Evolutionary conservation across 2,329 filamentous ascomycete species (phyloP).

Genomic region (Catunica adiposa): DNA sequence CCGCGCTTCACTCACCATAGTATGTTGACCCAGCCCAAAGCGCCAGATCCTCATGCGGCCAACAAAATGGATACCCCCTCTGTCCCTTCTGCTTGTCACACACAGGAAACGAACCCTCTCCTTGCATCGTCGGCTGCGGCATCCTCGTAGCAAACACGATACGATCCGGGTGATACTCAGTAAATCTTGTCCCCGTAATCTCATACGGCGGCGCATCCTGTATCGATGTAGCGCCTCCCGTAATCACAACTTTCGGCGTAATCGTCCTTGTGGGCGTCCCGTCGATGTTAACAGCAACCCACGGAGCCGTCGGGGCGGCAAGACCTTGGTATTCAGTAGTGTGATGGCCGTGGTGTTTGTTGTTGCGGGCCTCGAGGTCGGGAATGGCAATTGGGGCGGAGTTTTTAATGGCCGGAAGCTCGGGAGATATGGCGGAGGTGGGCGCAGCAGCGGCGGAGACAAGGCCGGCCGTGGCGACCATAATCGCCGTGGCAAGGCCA

Average conservation of each 20-base stretch:
- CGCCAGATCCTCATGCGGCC: slow-evolving; percentile 27
- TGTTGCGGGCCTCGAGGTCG: not conserved
- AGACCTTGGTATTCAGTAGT: slow-evolving; percentile 12
- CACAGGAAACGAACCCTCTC: slow-evolving; percentile 29
- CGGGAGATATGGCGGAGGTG: not conserved
- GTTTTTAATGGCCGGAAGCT: not conserved
- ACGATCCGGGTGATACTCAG: slow-evolving; percentile 22
- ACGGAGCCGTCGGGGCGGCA: slow-evolving; percentile 27
- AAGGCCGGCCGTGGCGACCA: not conserved
- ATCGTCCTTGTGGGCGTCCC: slow-evolving; percentile 29
- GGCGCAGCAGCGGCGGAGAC: slow-evolving; percentile 4
- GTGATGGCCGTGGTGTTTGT: not conserved
- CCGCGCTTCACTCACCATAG: slow-evolving; percentile 27
- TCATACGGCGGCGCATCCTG: slow-evolving; percentile 28
- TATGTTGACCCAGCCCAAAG: slow-evolving; percentile 32
- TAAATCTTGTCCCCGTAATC: slow-evolving; percentile 29
- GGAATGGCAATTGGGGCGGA: not conserved
- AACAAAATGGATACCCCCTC: slow-evolving; percentile 34
- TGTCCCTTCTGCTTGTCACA: slow-evolving; percentile 32
- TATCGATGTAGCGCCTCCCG: slow-evolving; percentile 27
- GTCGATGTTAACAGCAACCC: slow-evolving; percentile 35
- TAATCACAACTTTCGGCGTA: slow-evolving; percentile 32
- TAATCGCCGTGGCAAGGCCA: not conserved
- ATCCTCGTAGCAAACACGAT: slow-evolving; percentile 29
- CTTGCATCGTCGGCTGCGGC: slow-evolving; percentile 28